Percentiles rank a stretch among this genome's conserved stretches.
Conservation (phyloP, 2,329 filamentous ascomycete genomes). For the Arthrinium puccinioides region DNA sequence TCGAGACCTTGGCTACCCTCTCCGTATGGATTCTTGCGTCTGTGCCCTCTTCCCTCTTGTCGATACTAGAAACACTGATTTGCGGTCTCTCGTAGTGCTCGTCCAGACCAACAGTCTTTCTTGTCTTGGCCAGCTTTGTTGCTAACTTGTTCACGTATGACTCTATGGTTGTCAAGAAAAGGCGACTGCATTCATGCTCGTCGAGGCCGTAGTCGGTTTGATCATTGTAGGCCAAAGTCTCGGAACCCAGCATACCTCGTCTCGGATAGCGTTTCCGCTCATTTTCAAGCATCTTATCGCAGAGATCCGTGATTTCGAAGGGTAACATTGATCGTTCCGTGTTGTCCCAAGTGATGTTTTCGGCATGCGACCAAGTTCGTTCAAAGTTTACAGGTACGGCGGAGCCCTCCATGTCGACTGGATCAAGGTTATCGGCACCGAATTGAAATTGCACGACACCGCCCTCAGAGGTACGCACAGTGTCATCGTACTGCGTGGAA, state of each 20-base stretch:
- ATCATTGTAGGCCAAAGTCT: constrained; percentile 63
- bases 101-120: constrained; percentile 43
- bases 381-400: constrained; percentile 89
- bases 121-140: constrained; percentile 49
- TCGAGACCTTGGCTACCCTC: constrained; percentile 77
- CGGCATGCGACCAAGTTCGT: constrained; percentile 77
- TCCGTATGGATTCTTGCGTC: constrained; percentile 34
- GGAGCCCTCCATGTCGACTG: constrained; percentile 94
- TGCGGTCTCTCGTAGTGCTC: constrained; percentile 19
- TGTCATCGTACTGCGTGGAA: constrained; percentile 88
- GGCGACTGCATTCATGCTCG: constrained; percentile 73
- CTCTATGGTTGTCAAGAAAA: constrained; percentile 73
- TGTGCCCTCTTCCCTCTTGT: constrained; percentile 19
- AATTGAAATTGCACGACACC: constrained; percentile 96
- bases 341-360: constrained; percentile 73
- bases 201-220: constrained; percentile 62
- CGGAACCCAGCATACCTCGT: constrained; percentile 53
- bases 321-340: constrained; percentile 66
- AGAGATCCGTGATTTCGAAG: constrained; percentile 63
- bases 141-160: constrained; percentile 61
- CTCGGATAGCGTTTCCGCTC: constrained; percentile 60
- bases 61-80: constrained; percentile 16
- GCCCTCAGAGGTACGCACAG: constrained; percentile 82
- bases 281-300: constrained; percentile 57
- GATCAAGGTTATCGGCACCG: constrained; percentile 90